A percentile compares a stretch with the other conserved stretches of the same genome.
phyloP scores from a whole-genome alignment of 1,284 basidiomycete species.

The Sanghuangporus weigelae region DNA sequence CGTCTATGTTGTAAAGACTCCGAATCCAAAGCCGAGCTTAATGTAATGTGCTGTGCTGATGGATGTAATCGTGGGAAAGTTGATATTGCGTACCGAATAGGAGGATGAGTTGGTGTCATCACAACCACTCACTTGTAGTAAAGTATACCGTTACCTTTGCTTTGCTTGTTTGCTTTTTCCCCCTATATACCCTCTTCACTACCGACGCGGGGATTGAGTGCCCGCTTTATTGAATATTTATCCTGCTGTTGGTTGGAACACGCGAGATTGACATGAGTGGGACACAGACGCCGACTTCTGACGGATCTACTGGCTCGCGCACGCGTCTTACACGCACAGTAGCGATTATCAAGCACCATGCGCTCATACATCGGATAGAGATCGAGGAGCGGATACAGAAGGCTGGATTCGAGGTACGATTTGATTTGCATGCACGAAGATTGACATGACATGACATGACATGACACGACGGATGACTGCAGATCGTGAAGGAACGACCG shows the following conservation, averaged over 20 bases:
- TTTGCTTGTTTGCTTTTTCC: not conserved
- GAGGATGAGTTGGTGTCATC: not conserved
- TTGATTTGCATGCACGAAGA: too few relatives aligned
- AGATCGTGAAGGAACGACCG: slow-evolving; percentile 79
- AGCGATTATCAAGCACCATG: slow-evolving; percentile 75
- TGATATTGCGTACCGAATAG: not conserved
- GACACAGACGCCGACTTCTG: slow-evolving; percentile 12
- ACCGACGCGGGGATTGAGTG: not conserved
- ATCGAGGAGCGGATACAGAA: slow-evolving; percentile 71
- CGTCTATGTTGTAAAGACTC: too few relatives aligned
- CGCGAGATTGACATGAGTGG: slow-evolving; percentile 9
- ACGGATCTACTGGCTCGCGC: slow-evolving; percentile 4
- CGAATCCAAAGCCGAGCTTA: too few relatives aligned
- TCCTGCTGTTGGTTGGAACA: not conserved
- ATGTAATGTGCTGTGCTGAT: not conserved
- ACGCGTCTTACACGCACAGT: slow-evolving; percentile 51
- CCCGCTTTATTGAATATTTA: not conserved
- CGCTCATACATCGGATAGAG: slow-evolving; percentile 61
- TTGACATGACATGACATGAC: too few relatives aligned
- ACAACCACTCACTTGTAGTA: not conserved
- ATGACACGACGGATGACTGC: not conserved
- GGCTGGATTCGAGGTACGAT: slow-evolving; percentile 67
- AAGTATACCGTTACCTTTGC: not conserved
- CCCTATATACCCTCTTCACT: not conserved
- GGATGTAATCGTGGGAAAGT: not conserved